These are phyloP conservation scores for Leishmania braziliensis DNA, from an alignment of 208 protist species.

Conservation along the genomic window DNA sequence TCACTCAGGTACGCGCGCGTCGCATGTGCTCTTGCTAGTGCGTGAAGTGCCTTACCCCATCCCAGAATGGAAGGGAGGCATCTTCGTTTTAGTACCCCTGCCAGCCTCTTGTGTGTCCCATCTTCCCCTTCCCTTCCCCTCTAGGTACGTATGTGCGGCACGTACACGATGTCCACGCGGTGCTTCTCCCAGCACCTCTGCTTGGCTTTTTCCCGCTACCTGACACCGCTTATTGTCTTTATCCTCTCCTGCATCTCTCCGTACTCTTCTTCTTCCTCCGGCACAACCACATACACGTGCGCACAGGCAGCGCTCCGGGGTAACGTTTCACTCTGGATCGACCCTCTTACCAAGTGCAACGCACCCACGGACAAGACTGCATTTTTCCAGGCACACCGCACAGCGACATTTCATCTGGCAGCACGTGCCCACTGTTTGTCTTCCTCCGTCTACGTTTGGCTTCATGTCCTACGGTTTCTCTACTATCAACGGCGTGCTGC, in stretches of 20 bases:
- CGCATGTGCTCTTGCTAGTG: not conserved
- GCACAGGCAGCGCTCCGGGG: not conserved
- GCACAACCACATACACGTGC: not conserved
- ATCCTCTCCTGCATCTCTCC: not conserved
- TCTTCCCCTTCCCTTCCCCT: not conserved
- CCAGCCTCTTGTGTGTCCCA: not conserved
- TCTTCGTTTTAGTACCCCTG: not conserved
- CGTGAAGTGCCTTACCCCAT: not conserved
- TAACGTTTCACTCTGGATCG: not conserved
- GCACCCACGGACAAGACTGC: not conserved
- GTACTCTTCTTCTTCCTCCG: not conserved
- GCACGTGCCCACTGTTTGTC: not conserved
- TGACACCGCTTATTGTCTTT: not conserved
- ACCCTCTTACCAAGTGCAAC: not conserved
- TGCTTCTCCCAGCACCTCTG: not conserved
- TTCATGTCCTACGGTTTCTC: constrained; percentile 32
- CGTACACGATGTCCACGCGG: not conserved
- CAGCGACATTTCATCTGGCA: not conserved
- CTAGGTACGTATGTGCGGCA: not conserved
- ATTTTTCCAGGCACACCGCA: not conserved
- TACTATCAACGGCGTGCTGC: constrained; percentile 33
- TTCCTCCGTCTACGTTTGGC: not conserved
- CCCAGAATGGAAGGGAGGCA: not conserved
- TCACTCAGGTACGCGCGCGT: not conserved
- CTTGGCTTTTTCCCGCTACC: not conserved